Evolutionary conservation across 1,284 basidiomycete genomes (phyloP).

Genomic region (Trichosporon sp.): DNA sequence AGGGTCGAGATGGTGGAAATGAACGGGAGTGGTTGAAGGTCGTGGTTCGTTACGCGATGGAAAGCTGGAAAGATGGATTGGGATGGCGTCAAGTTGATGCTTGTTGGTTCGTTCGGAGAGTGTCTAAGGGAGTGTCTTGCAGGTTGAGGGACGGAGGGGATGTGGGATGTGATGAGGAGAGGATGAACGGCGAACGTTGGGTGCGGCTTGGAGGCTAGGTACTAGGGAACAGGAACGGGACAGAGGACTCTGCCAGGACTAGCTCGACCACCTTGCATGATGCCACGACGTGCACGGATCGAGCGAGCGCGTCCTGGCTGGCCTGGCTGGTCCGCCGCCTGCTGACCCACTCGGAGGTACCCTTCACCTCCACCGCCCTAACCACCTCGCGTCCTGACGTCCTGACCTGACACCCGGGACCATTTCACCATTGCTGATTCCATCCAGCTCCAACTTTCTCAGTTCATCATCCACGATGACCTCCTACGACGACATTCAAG

Average conservation of each 20-base stretch:
- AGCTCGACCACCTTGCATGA: not conserved
- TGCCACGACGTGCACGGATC: conserved; percentile 19
- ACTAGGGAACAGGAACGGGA: conserved; percentile 15
- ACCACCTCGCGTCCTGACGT: not conserved
- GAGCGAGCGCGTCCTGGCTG: not conserved
- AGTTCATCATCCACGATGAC: conserved; percentile 5
- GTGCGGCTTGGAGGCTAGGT: not conserved
- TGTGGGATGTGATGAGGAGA: conserved; percentile 10
- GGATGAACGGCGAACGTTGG: not conserved
- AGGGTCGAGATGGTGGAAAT: not conserved
- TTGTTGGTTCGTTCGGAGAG: not conserved
- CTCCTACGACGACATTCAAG: conserved; percentile 28
- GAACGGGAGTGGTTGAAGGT: not conserved
- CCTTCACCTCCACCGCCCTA: not conserved
- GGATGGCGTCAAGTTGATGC: not conserved
- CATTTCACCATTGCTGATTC: not conserved
- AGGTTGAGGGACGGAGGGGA: not conserved
- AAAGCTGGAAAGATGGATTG: not conserved
- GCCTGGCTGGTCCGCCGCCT: not conserved
- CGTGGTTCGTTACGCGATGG: not conserved
- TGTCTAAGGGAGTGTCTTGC: conserved; percentile 2
- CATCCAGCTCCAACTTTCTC: not conserved
- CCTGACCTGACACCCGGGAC: not conserved
- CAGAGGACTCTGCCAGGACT: not conserved
- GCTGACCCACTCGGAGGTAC: not conserved